Percentiles rank a stretch among this genome's conserved stretches.
These are phyloP conservation scores for Psilocybe sp. DNA, from an alignment of 768 basidiomycete species.

Conservation along the genomic window DNA sequence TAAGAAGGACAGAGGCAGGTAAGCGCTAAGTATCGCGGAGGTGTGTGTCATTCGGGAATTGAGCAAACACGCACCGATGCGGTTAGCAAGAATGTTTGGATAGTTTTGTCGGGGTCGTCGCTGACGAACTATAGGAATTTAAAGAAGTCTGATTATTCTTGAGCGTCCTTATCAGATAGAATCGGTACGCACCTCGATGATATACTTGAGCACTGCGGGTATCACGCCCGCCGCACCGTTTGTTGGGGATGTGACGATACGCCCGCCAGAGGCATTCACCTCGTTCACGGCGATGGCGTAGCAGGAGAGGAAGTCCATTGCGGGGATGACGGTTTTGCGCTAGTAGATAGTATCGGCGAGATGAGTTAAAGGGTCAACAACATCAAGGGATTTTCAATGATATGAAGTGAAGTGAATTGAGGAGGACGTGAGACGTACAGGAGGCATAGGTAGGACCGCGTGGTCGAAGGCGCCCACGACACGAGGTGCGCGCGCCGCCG, in stretches of 20 bases:
- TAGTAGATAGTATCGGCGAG: conserved; percentile 21
- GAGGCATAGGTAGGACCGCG: conserved; percentile 75
- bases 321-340: conserved; percentile 86
- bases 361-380: not conserved
- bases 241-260: conserved; percentile 93
- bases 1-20: too few species aligned
- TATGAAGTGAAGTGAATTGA: not conserved
- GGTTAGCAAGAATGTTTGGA: conserved; percentile 87
- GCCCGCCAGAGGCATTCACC: conserved; percentile 88
- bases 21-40: too few species aligned
- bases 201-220: conserved; percentile 88
- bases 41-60: too few species aligned
- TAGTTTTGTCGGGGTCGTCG: conserved; percentile 85
- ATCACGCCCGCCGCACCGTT: conserved; percentile 95
- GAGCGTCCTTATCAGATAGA: not conserved
- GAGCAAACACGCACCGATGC: conserved; percentile 57
- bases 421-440: conserved; percentile 44
- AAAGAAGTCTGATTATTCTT: conserved; percentile 4
- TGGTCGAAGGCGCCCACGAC: conserved; percentile 82
- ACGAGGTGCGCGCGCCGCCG: conserved; percentile 28
- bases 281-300: conserved; percentile 96
- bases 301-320: conserved; percentile 89
- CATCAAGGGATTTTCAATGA: not conserved
- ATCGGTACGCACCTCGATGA: conserved; percentile 57
- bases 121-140: conserved; percentile 69